Base-by-base conservation (phyloP, 2,329 filamentous ascomycete genomes). In the Aaosphaeria pasadenensis region DNA sequence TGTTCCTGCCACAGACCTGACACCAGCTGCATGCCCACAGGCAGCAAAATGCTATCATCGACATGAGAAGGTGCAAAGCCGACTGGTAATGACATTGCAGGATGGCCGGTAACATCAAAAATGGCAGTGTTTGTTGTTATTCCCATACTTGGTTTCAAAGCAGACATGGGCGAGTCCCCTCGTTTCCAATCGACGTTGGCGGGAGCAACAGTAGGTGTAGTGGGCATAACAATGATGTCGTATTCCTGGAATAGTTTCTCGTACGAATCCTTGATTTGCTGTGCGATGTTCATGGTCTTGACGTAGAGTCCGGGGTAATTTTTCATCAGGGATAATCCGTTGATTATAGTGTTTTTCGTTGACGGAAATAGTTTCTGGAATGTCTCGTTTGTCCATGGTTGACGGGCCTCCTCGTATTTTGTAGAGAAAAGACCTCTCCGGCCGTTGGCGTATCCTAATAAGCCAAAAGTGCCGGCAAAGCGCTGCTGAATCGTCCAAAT, bases 41-140 rank as follows among this genome's bases (percentile, higher is more conserved):
- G 80, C 17, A 82, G 56, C 47, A 57, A 69, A 0, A 57, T 53
- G 6, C 58, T 45, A 7, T 50, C 69, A 2, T 69, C 66, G 2
- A 74, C 64, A 36, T 36, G 9, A 36, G 33, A 36, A 36, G 33
- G 33, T 36, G 33, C 33, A 54, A 76, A 73, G 0, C 80, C 79
- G 32, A 79, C 67, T 0, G 79, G 80, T 41, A 83, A 64, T 0
- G 75, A 72, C 52, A 83, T 58, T 0, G 78, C 81, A 0, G 81
- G 80, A 52, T 83, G 80, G 0, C 80, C 80, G 0, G 79, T 82
- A 2, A 77, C 71, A 54, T 83, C 80, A 61, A 83, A 83, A 3
- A 76, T 71, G 7, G 77, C 76, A 4, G 81, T 84, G 53, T 84
- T 84, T 11, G 71, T 73, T 0, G 77, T 81, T 49, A 81, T 57